Evolutionary conservation across 2,329 filamentous ascomycete species (phyloP).

Genomic region (Dactylellina sp.): DNA sequence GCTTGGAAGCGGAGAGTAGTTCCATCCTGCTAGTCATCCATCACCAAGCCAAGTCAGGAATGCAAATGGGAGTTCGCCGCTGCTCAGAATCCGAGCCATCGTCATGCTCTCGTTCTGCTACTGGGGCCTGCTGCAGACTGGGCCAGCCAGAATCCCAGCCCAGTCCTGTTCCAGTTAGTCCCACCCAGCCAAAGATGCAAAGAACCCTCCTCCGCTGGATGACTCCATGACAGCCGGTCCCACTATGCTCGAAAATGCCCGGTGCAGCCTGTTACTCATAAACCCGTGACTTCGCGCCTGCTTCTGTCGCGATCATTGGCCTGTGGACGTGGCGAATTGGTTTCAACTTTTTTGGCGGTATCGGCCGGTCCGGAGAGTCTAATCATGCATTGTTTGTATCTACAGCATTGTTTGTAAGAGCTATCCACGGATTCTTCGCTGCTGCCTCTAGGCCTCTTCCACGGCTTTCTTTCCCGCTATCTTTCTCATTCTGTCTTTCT

Average conservation of each 20-base stretch:
- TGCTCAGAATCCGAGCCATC: not conserved
- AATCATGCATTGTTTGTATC: too few relatives aligned
- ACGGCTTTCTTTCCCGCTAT: not conserved
- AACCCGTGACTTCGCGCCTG: slow-evolving; percentile 19
- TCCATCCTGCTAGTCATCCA: not conserved
- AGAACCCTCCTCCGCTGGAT: not conserved
- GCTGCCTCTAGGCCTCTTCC: not conserved
- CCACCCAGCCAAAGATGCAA: slow-evolving; percentile 15
- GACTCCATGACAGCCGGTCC: not conserved
- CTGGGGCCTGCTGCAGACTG: too few relatives aligned
- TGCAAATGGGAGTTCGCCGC: not conserved
- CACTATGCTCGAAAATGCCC: slow-evolving; percentile 6
- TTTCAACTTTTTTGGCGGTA: not conserved
- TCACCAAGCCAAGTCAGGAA: slow-evolving; percentile 1
- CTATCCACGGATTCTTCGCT: too few relatives aligned
- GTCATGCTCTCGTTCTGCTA: not conserved
- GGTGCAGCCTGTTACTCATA: slow-evolving; percentile 6
- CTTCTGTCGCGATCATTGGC: slow-evolving; percentile 6
- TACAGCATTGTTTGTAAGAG: too few relatives aligned
- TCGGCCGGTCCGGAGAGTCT: not conserved
- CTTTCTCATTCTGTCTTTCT: not conserved
- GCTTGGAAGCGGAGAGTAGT: not conserved
- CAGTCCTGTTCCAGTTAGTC: slow-evolving; percentile 15
- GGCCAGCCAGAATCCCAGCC: not conserved
- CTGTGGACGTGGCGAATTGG: not conserved